Conservation (phyloP, 2,329 filamentous ascomycete species). For the Triangularia verruculosa region DNA sequence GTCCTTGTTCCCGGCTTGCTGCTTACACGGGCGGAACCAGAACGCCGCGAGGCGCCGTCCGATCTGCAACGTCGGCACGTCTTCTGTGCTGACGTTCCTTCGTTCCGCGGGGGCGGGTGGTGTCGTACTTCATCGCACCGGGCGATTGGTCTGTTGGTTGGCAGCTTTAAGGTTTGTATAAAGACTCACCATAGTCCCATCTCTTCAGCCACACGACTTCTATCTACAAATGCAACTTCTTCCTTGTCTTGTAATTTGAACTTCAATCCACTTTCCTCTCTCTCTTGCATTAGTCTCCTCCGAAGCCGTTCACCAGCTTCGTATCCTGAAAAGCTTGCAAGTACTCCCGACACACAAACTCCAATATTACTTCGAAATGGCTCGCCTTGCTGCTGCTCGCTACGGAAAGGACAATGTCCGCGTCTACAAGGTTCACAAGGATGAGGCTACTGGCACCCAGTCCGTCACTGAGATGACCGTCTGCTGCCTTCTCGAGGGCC, state of each 20-base stretch:
- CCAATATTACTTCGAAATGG: slow-evolving; percentile 42
- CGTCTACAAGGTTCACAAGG: slow-evolving; percentile 87
- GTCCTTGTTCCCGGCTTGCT: slow-evolving; percentile 12
- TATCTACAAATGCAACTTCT: neutral
- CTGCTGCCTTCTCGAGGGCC: slow-evolving; percentile 86
- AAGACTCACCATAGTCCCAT: neutral
- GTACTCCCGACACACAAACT: neutral
- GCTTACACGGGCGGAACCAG: slow-evolving; percentile 18
- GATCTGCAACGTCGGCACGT: slow-evolving; percentile 5
- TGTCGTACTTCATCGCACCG: neutral
- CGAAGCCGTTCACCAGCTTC: neutral
- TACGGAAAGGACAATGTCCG: slow-evolving; percentile 98
- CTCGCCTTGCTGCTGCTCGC: slow-evolving; percentile 60
- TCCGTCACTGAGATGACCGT: slow-evolving; percentile 94
- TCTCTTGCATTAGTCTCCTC: slow-evolving; percentile 1
- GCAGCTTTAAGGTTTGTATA: neutral
- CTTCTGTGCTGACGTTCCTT: neutral
- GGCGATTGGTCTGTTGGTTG: neutral
- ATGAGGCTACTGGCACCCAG: slow-evolving; percentile 73
- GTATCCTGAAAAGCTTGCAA: slow-evolving; percentile 3
- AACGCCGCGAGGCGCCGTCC: slow-evolving; percentile 20
- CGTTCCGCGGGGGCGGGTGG: neutral
- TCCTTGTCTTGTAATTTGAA: slow-evolving; percentile 4
- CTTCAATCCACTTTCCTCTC: slow-evolving; percentile 2
- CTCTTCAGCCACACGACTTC: neutral